Evolutionary conservation across 495 filamentous ascomycete species (phyloP).

Genomic region (Jackrogersella multiformis): DNA sequence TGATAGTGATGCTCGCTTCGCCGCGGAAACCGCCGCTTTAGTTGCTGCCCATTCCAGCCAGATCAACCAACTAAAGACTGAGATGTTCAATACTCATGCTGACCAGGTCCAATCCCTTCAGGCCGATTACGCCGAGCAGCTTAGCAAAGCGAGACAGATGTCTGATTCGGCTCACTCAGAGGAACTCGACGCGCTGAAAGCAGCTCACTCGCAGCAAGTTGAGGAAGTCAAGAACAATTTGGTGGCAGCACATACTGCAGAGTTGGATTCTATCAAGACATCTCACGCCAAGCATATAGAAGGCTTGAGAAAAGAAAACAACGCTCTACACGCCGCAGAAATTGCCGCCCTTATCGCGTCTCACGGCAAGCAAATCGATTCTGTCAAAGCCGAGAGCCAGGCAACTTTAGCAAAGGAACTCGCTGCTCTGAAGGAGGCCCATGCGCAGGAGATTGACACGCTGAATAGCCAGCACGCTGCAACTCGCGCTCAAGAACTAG

Average conservation of each 20-base stretch:
- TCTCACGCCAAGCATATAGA: conserved; percentile 51
- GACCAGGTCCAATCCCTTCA: conserved; percentile 59
- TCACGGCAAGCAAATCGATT: conserved; percentile 38
- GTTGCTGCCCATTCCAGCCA: conserved; percentile 34
- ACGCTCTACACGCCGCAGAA: conserved; percentile 27
- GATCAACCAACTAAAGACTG: conserved; percentile 52
- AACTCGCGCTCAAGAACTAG: conserved; percentile 42
- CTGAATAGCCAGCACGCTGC: conserved; percentile 43
- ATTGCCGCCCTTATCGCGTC: conserved; percentile 34
- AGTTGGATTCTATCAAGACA: conserved; percentile 51
- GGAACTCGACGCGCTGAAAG: conserved; percentile 49
- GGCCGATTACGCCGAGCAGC: conserved; percentile 49
- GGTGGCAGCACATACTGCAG: conserved; percentile 35
- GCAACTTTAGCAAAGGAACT: conserved; percentile 38
- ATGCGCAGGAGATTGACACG: conserved; percentile 43
- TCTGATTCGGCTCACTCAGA: conserved; percentile 45
- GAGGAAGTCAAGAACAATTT: conserved; percentile 47
- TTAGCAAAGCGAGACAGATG: conserved; percentile 45
- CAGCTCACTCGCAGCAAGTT: conserved; percentile 47
- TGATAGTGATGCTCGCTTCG: conserved; percentile 44
- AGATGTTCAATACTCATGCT: conserved; percentile 54
- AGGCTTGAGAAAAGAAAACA: conserved; percentile 22
- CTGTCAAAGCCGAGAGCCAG: conserved; percentile 37
- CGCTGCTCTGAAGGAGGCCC: conserved; percentile 35
- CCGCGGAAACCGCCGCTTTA: conserved; percentile 41